phyloP scores from a whole-genome alignment of 805 yeast genomes.

The Clavispora fructus region DNA sequence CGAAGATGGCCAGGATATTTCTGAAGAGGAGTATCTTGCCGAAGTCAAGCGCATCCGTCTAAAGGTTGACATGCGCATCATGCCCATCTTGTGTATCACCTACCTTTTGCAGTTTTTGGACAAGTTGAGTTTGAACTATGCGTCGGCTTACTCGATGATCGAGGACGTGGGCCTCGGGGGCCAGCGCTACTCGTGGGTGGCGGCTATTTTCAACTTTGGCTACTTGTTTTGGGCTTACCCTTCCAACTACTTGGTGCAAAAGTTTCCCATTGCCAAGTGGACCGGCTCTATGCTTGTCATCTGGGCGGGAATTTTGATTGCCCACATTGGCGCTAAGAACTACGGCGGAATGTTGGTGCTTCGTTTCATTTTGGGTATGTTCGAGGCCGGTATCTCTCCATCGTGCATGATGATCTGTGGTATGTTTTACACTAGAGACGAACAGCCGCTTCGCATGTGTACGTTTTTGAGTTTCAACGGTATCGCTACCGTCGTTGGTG shows the following conservation, averaged over 20 bases:
- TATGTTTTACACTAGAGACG: slow-evolving; percentile 27
- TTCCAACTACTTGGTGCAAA: slow-evolving; percentile 17
- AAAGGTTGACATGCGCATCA: slow-evolving; percentile 29
- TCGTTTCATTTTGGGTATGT: slow-evolving; percentile 29
- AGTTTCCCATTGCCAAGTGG: slow-evolving; percentile 7
- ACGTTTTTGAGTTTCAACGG: slow-evolving; percentile 25
- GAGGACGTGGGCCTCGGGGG: slow-evolving; percentile 20
- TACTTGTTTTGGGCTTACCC: slow-evolving; percentile 19
- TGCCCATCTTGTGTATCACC: slow-evolving; percentile 25
- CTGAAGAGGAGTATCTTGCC: slow-evolving; percentile 22
- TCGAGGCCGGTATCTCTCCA: slow-evolving; percentile 34
- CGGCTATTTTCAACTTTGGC: slow-evolving; percentile 25
- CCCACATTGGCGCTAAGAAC: slow-evolving; percentile 27
- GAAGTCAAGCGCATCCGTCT: slow-evolving; percentile 21
- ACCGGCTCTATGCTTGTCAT: slow-evolving; percentile 4
- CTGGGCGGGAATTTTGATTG: slow-evolving; percentile 20
- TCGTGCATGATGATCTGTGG: slow-evolving; percentile 29
- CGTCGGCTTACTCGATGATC: slow-evolving; percentile 18
- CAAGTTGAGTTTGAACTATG: slow-evolving; percentile 21
- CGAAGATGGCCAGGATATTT: slow-evolving; percentile 23
- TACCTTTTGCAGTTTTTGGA: slow-evolving; percentile 22
- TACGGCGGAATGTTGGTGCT: slow-evolving; percentile 30
- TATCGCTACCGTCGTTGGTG: slow-evolving; percentile 15
- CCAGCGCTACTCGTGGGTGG: slow-evolving; percentile 22
- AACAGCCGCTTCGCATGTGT: slow-evolving; percentile 27